phyloP scores from a whole-genome alignment of 1,284 basidiomycete genomes.

The Pseudozyma pruni region DNA sequence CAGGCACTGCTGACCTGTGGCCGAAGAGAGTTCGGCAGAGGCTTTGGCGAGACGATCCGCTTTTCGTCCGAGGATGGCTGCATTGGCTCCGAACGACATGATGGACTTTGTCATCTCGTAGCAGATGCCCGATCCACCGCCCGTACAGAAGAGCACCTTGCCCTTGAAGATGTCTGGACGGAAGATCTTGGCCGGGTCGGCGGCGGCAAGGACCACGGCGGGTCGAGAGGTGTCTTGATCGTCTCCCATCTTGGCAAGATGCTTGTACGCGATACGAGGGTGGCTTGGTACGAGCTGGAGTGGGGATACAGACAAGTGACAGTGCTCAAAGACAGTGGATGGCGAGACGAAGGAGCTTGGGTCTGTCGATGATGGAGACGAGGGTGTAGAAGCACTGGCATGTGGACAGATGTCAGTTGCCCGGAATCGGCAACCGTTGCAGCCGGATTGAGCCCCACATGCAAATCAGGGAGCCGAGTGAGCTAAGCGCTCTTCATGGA shows the following conservation, averaged over 20 bases:
- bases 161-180: constrained; percentile 84
- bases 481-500: too few species aligned
- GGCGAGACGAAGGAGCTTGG: too few species aligned
- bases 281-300: too few species aligned
- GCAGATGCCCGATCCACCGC: constrained; percentile 79
- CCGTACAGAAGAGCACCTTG: constrained; percentile 91
- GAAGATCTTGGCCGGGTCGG: constrained; percentile 71
- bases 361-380: too few species aligned
- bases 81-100: constrained; percentile 86
- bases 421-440: constrained; percentile 21
- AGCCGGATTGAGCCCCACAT: not conserved
- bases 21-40: constrained; percentile 77
- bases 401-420: not conserved
- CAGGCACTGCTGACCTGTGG: constrained; percentile 78
- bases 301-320: too few species aligned
- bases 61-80: constrained; percentile 87
- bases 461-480: too few species aligned
- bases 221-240: constrained; percentile 23
- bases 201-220: constrained; percentile 30
- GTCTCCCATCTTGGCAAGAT: constrained; percentile 4
- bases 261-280: too few species aligned
- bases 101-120: constrained; percentile 77
- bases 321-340: too few species aligned
- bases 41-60: constrained; percentile 79
- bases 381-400: too few species aligned